Evolutionary conservation across 176 grass and related monocot genomes (phyloP).

Genomic region (Musa schizocarpa): DNA sequence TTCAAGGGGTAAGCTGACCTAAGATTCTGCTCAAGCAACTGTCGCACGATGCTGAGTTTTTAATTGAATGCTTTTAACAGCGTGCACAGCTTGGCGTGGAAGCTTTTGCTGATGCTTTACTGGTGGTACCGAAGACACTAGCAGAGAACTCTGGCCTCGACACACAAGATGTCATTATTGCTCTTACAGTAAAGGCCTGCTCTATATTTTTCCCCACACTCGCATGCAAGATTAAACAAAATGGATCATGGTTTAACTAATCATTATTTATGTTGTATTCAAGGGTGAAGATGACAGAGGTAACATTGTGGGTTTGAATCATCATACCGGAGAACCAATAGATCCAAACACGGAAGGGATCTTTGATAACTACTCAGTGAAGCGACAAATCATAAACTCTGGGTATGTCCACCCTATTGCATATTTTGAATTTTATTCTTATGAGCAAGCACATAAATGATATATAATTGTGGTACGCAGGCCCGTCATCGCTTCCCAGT

Average conservation of each 20-base stretch:
- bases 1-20: conserved; percentile 57
- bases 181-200: conserved; percentile 43
- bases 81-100: conserved; percentile 86
- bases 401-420: conserved; percentile 30
- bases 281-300: conserved; percentile 83
- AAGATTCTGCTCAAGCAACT: neutral
- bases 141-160: conserved; percentile 93
- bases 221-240: neutral
- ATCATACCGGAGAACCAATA: conserved; percentile 68
- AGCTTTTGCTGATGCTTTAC: conserved; percentile 95
- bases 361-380: conserved; percentile 89
- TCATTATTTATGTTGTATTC: neutral
- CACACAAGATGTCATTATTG: conserved; percentile 70
- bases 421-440: neutral
- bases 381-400: conserved; percentile 84
- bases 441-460: too few species aligned
- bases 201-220: neutral
- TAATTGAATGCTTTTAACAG: conserved; percentile 28
- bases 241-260: neutral
- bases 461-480: conserved; percentile 25
- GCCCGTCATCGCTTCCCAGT: conserved; percentile 80
- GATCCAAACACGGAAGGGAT: conserved; percentile 95
- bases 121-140: conserved; percentile 82
- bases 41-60: neutral
- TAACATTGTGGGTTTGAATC: conserved; percentile 72